Evolutionary conservation across 2,329 filamentous ascomycete genomes (phyloP), one percentile per base, ranked within the genome.

Genomic region (Cadophora sp.): DNA sequence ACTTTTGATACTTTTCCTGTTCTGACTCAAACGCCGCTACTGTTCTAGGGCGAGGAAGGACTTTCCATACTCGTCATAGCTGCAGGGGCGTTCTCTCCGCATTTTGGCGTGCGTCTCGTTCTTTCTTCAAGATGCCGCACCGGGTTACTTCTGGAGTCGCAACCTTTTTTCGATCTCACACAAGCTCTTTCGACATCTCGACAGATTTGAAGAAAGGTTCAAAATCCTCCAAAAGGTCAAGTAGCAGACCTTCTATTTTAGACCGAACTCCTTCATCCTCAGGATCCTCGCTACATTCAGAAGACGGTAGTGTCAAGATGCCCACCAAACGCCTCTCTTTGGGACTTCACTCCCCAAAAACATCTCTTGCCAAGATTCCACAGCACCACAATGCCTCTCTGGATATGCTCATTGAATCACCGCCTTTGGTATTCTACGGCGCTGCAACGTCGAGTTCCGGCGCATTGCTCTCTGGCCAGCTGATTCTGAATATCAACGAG

Each of bases 381-480:
- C 73, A 74, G 60, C 64, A 72, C 40, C 67, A 70, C 6, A 64
- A 68, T 24, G 71, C 72, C 14, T 69, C 64, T 5, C 67, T 78
- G 6, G 71, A 75, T 56, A 64, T 91, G 75, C 79, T 85, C 74
- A 91, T 97, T 71, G 75, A 77, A 69, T 76, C 75, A 16, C 75
- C 76, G 5, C 76, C 76, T 11, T 85, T 95, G 22, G 87, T 97
- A 56, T 91, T 97, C 81, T 92, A 96, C 76, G 94, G 94, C 71
- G 83, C 86, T 27, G 85, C 92, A 0, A 86, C 89, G 70, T 86
- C 87, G 73, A 97, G 94, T 74, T 91, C 91, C 2, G 95, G 95
- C 66, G 93, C 94, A 7, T 83, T 97, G 68, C 87, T 97, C 62
- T 97, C 93, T 0, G 94, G 94, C 34, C 92, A 93, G 78, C 83